phyloP scores from a whole-genome alignment of 1,139 yeast genomes.

The Pichia inconspicua region DNA sequence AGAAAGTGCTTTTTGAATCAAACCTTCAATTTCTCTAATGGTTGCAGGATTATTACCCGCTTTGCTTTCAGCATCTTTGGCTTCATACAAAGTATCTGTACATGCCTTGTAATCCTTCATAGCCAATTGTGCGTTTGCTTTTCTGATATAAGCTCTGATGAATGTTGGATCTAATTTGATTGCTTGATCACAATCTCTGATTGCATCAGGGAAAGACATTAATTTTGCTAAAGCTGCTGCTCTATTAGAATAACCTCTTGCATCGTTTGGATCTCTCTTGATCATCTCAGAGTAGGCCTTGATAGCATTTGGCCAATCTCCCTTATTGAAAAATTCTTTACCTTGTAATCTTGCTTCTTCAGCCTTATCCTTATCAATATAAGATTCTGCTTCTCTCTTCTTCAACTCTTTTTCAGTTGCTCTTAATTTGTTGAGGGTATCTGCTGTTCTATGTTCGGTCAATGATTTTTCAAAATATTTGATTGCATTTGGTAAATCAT shows the following conservation, averaged over 20 bases:
- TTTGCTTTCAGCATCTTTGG: conserved; percentile 65
- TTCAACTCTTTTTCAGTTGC: conserved; percentile 80
- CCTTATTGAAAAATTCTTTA: conserved; percentile 78
- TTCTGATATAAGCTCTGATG: conserved; percentile 92
- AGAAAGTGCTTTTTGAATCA: conserved; percentile 67
- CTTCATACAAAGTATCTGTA: conserved; percentile 72
- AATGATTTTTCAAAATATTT: conserved; percentile 81
- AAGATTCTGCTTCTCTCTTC: conserved; percentile 64
- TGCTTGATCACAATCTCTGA: conserved; percentile 85
- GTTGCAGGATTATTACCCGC: conserved; percentile 28
- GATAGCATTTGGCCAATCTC: conserved; percentile 96
- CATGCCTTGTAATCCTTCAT: conserved; percentile 82
- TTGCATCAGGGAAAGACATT: conserved; percentile 95
- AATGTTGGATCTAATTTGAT: conserved; percentile 81
- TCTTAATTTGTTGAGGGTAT: conserved; percentile 80
- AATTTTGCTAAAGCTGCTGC: conserved; percentile 94
- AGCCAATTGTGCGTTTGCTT: conserved; percentile 90
- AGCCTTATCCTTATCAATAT: conserved; percentile 84
- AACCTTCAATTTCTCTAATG: conserved; percentile 71
- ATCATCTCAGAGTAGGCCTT: conserved; percentile 92
- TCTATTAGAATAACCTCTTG: conserved; percentile 95
- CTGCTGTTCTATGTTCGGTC: conserved; percentile 97
- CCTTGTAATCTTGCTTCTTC: conserved; percentile 94
- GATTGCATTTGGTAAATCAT: conserved; percentile 65
- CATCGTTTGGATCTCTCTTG: conserved; percentile 92